These are phyloP conservation scores for Ceratocystis ficicola DNA, from an alignment of 2,329 filamentous ascomycete species.

Conservation along the genomic window DNA sequence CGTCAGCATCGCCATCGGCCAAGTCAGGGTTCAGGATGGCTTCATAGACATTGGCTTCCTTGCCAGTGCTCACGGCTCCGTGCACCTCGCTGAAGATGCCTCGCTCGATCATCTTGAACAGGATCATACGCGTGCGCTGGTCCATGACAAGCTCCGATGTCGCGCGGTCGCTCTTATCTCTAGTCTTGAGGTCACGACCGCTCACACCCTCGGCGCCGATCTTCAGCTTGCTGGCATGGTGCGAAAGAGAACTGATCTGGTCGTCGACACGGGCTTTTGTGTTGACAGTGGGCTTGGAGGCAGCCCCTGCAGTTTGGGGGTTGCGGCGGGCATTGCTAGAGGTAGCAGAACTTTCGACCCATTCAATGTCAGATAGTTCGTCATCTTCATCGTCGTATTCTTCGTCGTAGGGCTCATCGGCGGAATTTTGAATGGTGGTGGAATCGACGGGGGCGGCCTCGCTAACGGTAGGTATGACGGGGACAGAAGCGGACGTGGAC, in stretches of 20 bases:
- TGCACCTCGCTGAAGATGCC: constrained; percentile 83
- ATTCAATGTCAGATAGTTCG: constrained; percentile 27
- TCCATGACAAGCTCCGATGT: constrained; percentile 93
- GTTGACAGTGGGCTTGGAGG: constrained; percentile 58
- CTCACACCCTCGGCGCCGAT: constrained; percentile 27
- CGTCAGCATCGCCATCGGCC: constrained; percentile 43
- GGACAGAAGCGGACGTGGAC: not conserved
- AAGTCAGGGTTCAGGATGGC: constrained; percentile 53
- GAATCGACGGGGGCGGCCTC: constrained; percentile 11
- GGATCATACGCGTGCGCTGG: constrained; percentile 84
- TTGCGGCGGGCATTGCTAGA: constrained; percentile 17
- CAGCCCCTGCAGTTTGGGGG: constrained; percentile 19
- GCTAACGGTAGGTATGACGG: not conserved
- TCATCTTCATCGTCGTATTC: constrained; percentile 54
- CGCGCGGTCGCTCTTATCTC: constrained; percentile 84
- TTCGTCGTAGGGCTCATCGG: constrained; percentile 38
- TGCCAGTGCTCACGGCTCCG: constrained; percentile 89
- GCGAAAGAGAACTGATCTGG: constrained; percentile 71
- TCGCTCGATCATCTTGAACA: constrained; percentile 91
- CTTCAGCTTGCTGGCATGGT: constrained; percentile 73
- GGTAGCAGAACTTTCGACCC: constrained; percentile 22
- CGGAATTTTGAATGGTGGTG: constrained; percentile 21
- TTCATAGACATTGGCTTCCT: constrained; percentile 97
- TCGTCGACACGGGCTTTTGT: constrained; percentile 72
- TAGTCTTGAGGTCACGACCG: constrained; percentile 41